A percentile compares a stretch with the other conserved stretches of the same genome.
Conservation (phyloP, 306 rosid genomes). For the barrel medic (Medicago truncatula) region DNA sequence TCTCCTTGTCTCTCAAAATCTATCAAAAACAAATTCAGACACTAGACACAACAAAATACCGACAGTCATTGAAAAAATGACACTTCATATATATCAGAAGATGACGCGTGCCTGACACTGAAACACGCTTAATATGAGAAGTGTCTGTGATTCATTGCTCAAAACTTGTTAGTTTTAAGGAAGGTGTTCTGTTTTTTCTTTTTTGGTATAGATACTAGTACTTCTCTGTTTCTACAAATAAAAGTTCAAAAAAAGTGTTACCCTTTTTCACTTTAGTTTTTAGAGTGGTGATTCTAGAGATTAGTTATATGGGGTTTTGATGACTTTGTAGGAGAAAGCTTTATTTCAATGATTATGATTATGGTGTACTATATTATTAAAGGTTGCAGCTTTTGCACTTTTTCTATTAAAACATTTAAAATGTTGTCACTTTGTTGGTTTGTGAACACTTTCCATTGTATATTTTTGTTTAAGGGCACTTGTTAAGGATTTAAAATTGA, state of each 20-base stretch:
- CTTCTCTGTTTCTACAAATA: neutral
- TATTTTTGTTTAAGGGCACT: neutral
- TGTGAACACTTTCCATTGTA: neutral
- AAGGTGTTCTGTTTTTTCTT: neutral
- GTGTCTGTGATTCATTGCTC: neutral
- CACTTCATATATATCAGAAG: too few relatives aligned
- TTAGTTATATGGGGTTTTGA: neutral
- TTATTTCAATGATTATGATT: neutral
- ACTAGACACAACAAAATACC: too few relatives aligned
- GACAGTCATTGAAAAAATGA: too few relatives aligned
- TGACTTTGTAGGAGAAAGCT: neutral
- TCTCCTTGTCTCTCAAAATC: neutral
- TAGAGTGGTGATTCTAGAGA: neutral
- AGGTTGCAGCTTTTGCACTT: constrained; percentile 28
- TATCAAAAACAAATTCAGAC: too few relatives aligned
- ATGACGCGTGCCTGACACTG: too few relatives aligned
- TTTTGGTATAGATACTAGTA: neutral
- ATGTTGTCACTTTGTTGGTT: neutral
- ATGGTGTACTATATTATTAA: neutral
- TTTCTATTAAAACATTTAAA: neutral
- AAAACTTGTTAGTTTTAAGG: neutral
- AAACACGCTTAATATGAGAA: too few relatives aligned
- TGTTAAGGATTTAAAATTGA: too few relatives aligned
- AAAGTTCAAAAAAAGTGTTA: neutral
- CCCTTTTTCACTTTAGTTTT: too few relatives aligned